Conservation (phyloP, 1,284 basidiomycete species). For the Chalciporus sp. region DNA sequence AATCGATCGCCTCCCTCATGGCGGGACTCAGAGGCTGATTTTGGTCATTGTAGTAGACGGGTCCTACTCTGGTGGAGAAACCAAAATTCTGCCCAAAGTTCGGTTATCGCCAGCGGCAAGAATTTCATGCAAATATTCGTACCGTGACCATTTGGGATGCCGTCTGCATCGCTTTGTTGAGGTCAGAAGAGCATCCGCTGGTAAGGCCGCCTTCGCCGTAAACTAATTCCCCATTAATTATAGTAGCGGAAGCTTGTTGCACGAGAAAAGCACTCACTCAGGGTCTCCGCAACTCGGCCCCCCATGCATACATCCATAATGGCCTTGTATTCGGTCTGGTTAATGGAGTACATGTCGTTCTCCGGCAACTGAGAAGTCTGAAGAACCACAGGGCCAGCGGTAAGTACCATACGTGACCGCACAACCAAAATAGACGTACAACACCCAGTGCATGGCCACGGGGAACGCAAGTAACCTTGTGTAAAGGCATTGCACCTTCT, state of each 20-base stretch:
- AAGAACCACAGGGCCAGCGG: slow-evolving; percentile 1
- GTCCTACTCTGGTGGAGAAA: slow-evolving; percentile 83
- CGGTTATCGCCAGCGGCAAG: background rate
- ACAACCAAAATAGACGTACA: slow-evolving; percentile 48
- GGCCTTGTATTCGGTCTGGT: slow-evolving; percentile 73
- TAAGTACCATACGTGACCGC: slow-evolving; percentile 11
- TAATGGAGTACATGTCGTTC: slow-evolving; percentile 76
- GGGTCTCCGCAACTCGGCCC: slow-evolving; percentile 90
- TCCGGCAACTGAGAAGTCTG: slow-evolving; percentile 89
- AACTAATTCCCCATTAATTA: slow-evolving; percentile 47
- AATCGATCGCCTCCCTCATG: slow-evolving; percentile 82
- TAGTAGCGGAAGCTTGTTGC: background rate
- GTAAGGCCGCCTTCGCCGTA: slow-evolving; percentile 88
- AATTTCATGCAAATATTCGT: slow-evolving; percentile 23
- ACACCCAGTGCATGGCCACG: slow-evolving; percentile 91
- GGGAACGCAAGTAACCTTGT: slow-evolving; percentile 95
- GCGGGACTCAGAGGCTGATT: slow-evolving; percentile 70
- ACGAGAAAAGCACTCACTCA: slow-evolving; percentile 53
- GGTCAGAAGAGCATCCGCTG: slow-evolving; percentile 89
- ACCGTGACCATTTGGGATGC: slow-evolving; percentile 91
- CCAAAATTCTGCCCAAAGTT: slow-evolving; percentile 66
- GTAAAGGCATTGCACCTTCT: slow-evolving; percentile 89
- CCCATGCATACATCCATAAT: slow-evolving; percentile 90
- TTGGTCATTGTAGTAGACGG: slow-evolving; percentile 77
- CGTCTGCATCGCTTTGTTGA: slow-evolving; percentile 76